phyloP scores from a whole-genome alignment of 768 basidiomycete genomes.

The Cubamyces sp. region DNA sequence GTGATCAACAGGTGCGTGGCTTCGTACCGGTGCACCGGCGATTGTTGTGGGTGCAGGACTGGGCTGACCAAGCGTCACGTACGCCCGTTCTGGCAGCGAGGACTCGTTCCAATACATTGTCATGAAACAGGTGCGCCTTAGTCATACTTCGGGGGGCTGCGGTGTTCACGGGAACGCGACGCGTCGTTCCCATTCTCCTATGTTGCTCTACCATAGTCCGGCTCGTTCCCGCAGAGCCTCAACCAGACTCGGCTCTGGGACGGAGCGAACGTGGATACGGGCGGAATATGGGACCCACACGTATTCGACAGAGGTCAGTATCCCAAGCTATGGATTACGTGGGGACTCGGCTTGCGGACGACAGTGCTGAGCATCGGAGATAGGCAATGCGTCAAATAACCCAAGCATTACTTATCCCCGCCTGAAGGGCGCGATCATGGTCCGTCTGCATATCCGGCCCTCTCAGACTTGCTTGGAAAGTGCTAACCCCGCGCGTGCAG shows the following conservation, averaged over 20 bases:
- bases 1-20: conserved; percentile 32
- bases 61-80: conserved; percentile 9
- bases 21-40: background rate
- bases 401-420: conserved; percentile 27
- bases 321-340: background rate
- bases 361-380: background rate
- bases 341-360: background rate
- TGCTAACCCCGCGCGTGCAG: conserved; percentile 10
- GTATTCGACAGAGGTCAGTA: conserved; percentile 30
- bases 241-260: conserved; percentile 37
- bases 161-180: conserved; percentile 1
- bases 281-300: conserved; percentile 33
- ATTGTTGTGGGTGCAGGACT: background rate
- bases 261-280: conserved; percentile 34
- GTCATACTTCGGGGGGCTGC: conserved; percentile 5
- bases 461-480: background rate
- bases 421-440: conserved; percentile 33
- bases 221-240: conserved; percentile 39
- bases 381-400: conserved; percentile 34
- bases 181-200: background rate
- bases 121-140: conserved; percentile 29
- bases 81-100: conserved; percentile 19
- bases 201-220: conserved; percentile 19
- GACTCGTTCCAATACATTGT: conserved; percentile 34
- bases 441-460: background rate